A percentile compares a stretch with the other conserved stretches of the same genome.
Evolutionary conservation across 2,329 filamentous ascomycete genomes (phyloP).

Genomic region (Acrodontium crateriforme): DNA sequence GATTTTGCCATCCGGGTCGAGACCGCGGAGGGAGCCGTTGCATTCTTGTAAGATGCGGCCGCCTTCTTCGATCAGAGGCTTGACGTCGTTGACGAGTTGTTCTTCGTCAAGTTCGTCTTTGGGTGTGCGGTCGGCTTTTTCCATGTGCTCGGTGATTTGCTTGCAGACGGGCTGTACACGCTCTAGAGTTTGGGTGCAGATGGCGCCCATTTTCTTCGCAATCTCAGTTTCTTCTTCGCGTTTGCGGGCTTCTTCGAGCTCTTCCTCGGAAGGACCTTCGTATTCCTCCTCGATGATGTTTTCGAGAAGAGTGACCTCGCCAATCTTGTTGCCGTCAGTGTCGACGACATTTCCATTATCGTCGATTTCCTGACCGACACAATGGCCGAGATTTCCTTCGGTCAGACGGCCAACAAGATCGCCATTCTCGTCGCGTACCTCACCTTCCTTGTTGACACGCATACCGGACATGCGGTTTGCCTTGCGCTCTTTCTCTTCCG

Average conservation of each 20-base stretch:
- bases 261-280: slow-evolving; percentile 41
- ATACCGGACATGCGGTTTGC: slow-evolving; percentile 45
- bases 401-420: slow-evolving; percentile 37
- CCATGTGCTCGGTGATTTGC: slow-evolving; percentile 73
- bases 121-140: slow-evolving; percentile 63
- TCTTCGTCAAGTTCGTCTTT: slow-evolving; percentile 87
- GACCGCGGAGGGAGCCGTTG: slow-evolving; percentile 72
- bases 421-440: slow-evolving; percentile 38
- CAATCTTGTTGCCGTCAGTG: slow-evolving; percentile 48
- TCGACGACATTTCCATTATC: slow-evolving; percentile 40
- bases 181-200: slow-evolving; percentile 67
- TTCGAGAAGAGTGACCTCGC: slow-evolving; percentile 48
- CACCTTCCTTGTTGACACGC: slow-evolving; percentile 40
- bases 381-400: slow-evolving; percentile 38
- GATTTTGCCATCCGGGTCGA: slow-evolving; percentile 81
- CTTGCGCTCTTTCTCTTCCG: slow-evolving; percentile 37
- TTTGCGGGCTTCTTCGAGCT: slow-evolving; percentile 36
- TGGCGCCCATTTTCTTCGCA: slow-evolving; percentile 58
- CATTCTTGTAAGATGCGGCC: slow-evolving; percentile 69
- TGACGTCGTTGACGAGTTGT: slow-evolving; percentile 70
- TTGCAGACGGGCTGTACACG: slow-evolving; percentile 74
- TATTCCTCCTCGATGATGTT: slow-evolving; percentile 44
- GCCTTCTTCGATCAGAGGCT: slow-evolving; percentile 78
- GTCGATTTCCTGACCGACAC: slow-evolving; percentile 38
- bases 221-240: slow-evolving; percentile 60